Evolutionary conservation across 192 early-diverging fungal genomes (phyloP).

Genomic region (Gaertneriomyces sp.): DNA sequence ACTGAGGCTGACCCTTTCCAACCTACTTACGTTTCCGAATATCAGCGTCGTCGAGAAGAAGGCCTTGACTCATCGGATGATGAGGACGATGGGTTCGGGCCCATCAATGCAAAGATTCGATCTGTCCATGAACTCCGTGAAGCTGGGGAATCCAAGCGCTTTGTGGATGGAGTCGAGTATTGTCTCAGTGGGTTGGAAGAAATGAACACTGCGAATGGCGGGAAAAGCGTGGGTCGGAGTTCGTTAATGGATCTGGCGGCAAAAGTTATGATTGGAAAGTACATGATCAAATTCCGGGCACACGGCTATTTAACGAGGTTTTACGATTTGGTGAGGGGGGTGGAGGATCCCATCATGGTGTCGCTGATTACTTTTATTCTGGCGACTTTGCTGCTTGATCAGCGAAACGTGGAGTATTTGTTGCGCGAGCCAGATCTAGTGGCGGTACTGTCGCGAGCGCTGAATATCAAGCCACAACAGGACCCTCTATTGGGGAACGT

Average conservation of each 20-base stretch:
- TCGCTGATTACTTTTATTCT: constrained; percentile 41
- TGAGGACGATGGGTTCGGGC: constrained; percentile 14
- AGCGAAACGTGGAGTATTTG: constrained; percentile 14
- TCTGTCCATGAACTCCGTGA: constrained; percentile 58
- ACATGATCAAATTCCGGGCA: constrained; percentile 34
- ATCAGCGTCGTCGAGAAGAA: constrained; percentile 22
- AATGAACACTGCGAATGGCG: background rate
- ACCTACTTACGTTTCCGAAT: constrained; percentile 21
- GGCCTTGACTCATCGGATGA: constrained; percentile 31
- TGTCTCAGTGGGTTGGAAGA: constrained; percentile 48
- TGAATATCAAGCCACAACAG: constrained; percentile 15
- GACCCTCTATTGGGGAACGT: constrained; percentile 36
- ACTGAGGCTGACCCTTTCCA: constrained; percentile 17
- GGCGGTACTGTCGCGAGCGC: constrained; percentile 15
- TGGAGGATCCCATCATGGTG: constrained; percentile 42
- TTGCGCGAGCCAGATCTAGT: constrained; percentile 28
- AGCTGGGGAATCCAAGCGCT: constrained; percentile 50
- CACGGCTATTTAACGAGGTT: constrained; percentile 43
- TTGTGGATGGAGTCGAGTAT: constrained; percentile 62
- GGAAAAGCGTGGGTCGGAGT: background rate
- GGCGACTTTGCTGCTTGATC: constrained; percentile 34
- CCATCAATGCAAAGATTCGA: constrained; percentile 32
- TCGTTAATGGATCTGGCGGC: constrained; percentile 41
- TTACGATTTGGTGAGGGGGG: constrained; percentile 30
- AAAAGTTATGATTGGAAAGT: constrained; percentile 44